phyloP scores from a whole-genome alignment of 495 filamentous ascomycete genomes.

The Jackrogersella multiformis region DNA sequence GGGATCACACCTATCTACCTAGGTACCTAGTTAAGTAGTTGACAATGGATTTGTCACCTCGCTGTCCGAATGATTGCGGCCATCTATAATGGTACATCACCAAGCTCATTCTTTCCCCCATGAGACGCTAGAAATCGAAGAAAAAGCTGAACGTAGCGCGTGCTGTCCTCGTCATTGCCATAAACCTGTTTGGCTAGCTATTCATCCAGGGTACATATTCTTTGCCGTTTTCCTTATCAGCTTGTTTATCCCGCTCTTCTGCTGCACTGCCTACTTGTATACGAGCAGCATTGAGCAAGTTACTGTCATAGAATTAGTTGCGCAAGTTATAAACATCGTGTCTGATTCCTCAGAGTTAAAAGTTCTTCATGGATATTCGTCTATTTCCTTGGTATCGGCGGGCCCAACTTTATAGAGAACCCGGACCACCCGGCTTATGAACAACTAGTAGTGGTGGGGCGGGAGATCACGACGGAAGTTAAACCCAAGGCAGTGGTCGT shows the following conservation, averaged over 20 bases:
- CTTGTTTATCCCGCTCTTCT: neutral
- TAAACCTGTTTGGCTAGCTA: slow-evolving; percentile 26
- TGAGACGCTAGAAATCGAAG: neutral
- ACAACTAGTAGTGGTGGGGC: slow-evolving; percentile 51
- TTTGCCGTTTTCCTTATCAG: slow-evolving; percentile 39
- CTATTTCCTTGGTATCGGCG: slow-evolving; percentile 21
- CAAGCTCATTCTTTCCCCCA: neutral
- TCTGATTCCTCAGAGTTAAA: neutral
- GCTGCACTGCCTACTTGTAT: no score
- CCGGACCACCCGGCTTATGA: slow-evolving; percentile 69
- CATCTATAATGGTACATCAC: neutral
- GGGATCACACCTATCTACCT: no score
- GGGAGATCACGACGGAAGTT: no score
- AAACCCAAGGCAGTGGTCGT: no score
- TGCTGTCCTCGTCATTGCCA: neutral
- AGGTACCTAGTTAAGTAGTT: neutral
- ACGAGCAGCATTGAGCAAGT: no score
- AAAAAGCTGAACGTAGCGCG: neutral
- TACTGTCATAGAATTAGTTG: no score
- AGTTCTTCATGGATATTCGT: slow-evolving; percentile 1
- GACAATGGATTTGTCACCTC: neutral
- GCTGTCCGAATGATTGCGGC: neutral
- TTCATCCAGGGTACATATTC: slow-evolving; percentile 38
- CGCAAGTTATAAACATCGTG: slow-evolving; percentile 21
- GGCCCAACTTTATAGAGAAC: slow-evolving; percentile 75